Base-by-base conservation (phyloP, 2,329 filamentous ascomycete genomes). In the Pochonia chlamydosporia region DNA sequence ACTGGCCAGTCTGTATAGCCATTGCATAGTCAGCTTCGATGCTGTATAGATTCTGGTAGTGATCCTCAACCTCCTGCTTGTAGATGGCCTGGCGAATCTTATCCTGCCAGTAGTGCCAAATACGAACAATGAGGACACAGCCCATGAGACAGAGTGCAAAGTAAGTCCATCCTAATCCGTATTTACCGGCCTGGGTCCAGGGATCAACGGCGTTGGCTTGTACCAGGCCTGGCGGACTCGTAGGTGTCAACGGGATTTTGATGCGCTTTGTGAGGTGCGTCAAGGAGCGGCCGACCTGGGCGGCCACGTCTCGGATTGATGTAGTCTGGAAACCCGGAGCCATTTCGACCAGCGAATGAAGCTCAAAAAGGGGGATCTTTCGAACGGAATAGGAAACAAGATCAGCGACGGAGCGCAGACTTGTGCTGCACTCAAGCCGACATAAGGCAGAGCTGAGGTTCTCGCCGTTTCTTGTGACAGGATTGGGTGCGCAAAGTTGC, bases 81-180 rank as follows among this genome's bases (percentile, higher is more conserved):
- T 93, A 88, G 50, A 93, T 81, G 52, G 89, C 91, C 56, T 91
- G 87, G 55, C 91, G 82, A 55, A 95, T 89, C 70, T 93, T 95
- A 72, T 96, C 91, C 57, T 91, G 89, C 85, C 89, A 96, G 56
- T 86, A 84, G 66, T 96, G 87, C 75, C 91, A 96, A 61, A 87
- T 76, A 55, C 89, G 82, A 61, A 92, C 73, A 10, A 85, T 59
- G 10, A 86, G 70, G 4, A 91, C 82, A 46, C 81, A 59, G 24
- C 78, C 76, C 53, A 91, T 75, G 50, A 96, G 65, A 43, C 84
- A 81, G 42, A 95, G 65, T 44, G 86, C 83, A 59, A 96, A 95
- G 66, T 95, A 96, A 13, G 92, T 89, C 82, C 89, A 96, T 48
- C 85, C 89, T 44, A 89, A 70, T 2, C 78, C 89, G 69, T 96